These are phyloP conservation scores for Fusarium mangiferae DNA, from an alignment of 2,329 filamentous ascomycete genomes.

Conservation along the genomic window DNA sequence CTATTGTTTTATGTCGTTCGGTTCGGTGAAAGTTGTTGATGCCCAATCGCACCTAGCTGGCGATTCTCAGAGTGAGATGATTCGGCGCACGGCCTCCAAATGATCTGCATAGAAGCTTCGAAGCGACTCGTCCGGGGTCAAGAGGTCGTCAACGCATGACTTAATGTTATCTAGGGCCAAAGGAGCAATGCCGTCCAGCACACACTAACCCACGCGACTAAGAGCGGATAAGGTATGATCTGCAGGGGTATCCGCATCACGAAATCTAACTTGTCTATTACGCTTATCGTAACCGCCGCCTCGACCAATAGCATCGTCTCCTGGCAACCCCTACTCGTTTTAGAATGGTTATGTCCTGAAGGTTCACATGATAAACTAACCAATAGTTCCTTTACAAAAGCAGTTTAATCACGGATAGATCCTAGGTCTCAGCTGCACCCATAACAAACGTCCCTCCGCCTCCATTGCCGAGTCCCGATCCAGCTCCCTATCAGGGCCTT, in stretches of 20 bases:
- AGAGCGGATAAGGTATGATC: conserved; percentile 18
- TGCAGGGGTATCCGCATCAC: conserved; percentile 22
- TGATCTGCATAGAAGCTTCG: neutral
- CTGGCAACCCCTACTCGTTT: neutral
- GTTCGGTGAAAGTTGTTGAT: neutral
- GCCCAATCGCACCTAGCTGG: no score
- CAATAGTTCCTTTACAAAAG: conserved; percentile 3
- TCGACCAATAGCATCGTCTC: neutral
- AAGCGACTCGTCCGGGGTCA: neutral
- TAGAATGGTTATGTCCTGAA: neutral
- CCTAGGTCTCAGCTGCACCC: neutral
- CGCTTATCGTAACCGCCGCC: conserved; percentile 20
- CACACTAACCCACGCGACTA: neutral
- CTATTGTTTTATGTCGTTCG: neutral
- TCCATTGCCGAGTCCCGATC: conserved; percentile 23
- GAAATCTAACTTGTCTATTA: conserved; percentile 16
- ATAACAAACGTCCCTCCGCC: conserved; percentile 4
- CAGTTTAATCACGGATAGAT: neutral
- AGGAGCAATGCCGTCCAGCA: neutral
- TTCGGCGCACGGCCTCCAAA: neutral
- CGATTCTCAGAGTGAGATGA: no score
- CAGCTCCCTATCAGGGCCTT: conserved; percentile 19
- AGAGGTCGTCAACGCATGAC: neutral
- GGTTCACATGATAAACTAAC: neutral
- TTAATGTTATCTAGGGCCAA: neutral